These are phyloP conservation scores for Monosporozyma yasuniensis DNA, from an alignment of 805 yeast species.

Conservation along the genomic window DNA sequence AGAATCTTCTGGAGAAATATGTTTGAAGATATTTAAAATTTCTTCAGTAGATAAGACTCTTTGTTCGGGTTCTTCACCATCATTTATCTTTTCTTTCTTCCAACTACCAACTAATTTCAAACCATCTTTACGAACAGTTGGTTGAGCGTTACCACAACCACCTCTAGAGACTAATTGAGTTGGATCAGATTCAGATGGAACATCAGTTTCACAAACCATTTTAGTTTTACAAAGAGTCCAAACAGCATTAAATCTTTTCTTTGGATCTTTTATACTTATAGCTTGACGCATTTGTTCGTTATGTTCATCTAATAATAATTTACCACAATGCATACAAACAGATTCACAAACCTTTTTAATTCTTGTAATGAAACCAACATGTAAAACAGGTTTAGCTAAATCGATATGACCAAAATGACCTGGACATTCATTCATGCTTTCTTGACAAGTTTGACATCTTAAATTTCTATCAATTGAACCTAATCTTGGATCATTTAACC, in stretches of 20 bases:
- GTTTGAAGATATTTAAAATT: slow-evolving; percentile 83
- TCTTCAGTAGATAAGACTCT: slow-evolving; percentile 83
- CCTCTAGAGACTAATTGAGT: slow-evolving; percentile 61
- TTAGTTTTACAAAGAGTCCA: slow-evolving; percentile 90
- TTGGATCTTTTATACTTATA: slow-evolving; percentile 81
- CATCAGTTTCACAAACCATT: slow-evolving; percentile 91
- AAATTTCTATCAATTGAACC: slow-evolving; percentile 96
- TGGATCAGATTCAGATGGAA: slow-evolving; percentile 52
- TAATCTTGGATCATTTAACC: slow-evolving; percentile 91
- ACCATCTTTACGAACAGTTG: slow-evolving; percentile 92
- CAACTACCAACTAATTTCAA: slow-evolving; percentile 96
- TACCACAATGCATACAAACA: slow-evolving; percentile 99
- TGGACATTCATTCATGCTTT: slow-evolving; percentile 98
- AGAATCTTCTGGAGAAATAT: slow-evolving; percentile 79
- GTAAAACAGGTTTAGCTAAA: slow-evolving; percentile 96
- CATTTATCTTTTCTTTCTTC: slow-evolving; percentile 78
- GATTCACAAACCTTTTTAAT: slow-evolving; percentile 93
- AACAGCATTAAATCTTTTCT: slow-evolving; percentile 91
- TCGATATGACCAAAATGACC: slow-evolving; percentile 99
- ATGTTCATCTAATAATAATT: slow-evolving; percentile 74
- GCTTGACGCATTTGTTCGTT: slow-evolving; percentile 72
- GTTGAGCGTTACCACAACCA: slow-evolving; percentile 97
- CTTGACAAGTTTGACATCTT: slow-evolving; percentile 98
- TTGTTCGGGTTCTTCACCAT: slow-evolving; percentile 86
- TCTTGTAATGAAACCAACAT: slow-evolving; percentile 88